A percentile compares a stretch with the other conserved stretches of the same genome.
These are phyloP conservation scores for Urochloa ruziziensis DNA, from an alignment of 176 grass and related monocot species.

Conservation along the genomic window DNA sequence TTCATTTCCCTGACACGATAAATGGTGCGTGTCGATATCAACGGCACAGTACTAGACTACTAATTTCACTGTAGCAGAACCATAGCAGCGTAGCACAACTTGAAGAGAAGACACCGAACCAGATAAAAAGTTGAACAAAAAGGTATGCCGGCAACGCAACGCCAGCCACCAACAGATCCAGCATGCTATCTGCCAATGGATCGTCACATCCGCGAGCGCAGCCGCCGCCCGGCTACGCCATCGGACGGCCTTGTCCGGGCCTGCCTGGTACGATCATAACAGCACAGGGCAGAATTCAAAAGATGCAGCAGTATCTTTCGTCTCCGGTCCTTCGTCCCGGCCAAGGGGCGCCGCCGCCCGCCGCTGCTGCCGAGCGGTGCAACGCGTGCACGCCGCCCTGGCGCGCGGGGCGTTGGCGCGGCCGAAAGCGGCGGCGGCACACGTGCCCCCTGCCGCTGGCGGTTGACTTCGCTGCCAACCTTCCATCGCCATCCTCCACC, in stretches of 20 bases:
- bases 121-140: not conserved
- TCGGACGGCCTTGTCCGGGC: not conserved
- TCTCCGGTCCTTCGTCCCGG: conserved; percentile 1
- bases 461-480: conserved; percentile 32
- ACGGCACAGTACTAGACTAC: too few species aligned
- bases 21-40: not conserved
- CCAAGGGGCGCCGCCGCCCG: not conserved
- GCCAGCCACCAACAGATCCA: not conserved
- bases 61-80: not conserved
- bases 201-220: not conserved
- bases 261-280: not conserved
- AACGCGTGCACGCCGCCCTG: not conserved
- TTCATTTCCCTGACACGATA: not conserved
- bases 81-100: not conserved
- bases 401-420: conserved; percentile 11
- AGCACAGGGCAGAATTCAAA: not conserved
- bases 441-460: conserved; percentile 31
- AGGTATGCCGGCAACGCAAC: not conserved
- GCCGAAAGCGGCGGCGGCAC: conserved; percentile 46
- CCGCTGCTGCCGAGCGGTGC: not conserved
- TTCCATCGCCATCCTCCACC: conserved; percentile 15
- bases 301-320: not conserved
- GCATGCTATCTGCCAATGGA: not conserved
- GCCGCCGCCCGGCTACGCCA: not conserved
- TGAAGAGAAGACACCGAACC: not conserved